Evolutionary conservation across 2,329 filamentous ascomycete genomes (phyloP), one percentile per base, ranked within the genome.

Genomic region (Pseudocercospora macadamiae): DNA sequence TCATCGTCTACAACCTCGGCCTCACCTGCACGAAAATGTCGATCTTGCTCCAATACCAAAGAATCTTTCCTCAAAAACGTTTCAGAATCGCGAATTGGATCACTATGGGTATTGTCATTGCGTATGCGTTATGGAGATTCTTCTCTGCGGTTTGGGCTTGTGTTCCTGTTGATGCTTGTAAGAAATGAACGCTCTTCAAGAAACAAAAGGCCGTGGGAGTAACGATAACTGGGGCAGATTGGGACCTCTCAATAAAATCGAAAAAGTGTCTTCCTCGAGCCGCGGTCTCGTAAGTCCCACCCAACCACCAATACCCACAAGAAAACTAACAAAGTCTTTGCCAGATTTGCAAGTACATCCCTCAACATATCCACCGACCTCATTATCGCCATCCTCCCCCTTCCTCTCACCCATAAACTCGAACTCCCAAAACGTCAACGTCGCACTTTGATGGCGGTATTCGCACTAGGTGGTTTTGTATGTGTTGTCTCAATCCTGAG

Each of bases 41-140:
- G 0, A 79, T 81, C 48, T 66, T 80, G 5, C 70, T 80, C 57
- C 79, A 80, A 59, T 81, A 80, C 59, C 74, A 77, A 21, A 75
- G 76, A 21, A 74, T 81, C 32, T 81, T 81, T 49, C 74, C 73
- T 4, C 74, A 73, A 6, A 69, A 65, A 10, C 62, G 64, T 12
- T 75, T 77, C 66, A 71, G 74, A 6, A 59, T 73, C 8, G 57
- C 63, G 6, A 64, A 70, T 32, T 68, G 64, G 6, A 63, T 58
- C 21, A 23, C 70, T 10, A 70, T 74, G 47, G 63, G 49, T 1
- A 64, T 74, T 53, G 68, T 75, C 19, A 36, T 69, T 12, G 39
- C 59, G 4, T 75, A 73, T 28, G 67, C 68, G 7, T 59, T 70
- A 32, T 71, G 66, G 57, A 64, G 66, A 42, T 73, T 57, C 59